Evolutionary conservation across 1,284 basidiomycete genomes (phyloP).

Genomic region (Pseudozyma hubeiensis): DNA sequence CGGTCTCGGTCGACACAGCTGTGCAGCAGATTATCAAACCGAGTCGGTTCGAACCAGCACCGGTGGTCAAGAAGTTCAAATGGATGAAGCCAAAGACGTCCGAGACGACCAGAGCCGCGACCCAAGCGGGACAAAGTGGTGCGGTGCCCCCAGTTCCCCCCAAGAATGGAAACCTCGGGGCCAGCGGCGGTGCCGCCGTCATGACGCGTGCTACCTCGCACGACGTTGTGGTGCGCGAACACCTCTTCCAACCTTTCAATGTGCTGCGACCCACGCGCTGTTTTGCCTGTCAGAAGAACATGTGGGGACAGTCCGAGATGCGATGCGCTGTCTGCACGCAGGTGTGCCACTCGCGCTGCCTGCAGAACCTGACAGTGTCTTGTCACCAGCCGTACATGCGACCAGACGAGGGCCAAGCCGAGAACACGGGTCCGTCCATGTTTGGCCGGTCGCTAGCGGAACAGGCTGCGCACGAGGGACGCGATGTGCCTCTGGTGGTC

Average conservation of each 20-base stretch:
- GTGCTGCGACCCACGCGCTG: slow-evolving; percentile 89
- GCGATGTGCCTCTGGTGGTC: slow-evolving; percentile 85
- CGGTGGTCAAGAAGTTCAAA: slow-evolving; percentile 71
- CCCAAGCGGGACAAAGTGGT: slow-evolving; percentile 1
- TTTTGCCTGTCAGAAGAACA: slow-evolving; percentile 95
- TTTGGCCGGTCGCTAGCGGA: slow-evolving; percentile 88
- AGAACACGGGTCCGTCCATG: slow-evolving; percentile 76
- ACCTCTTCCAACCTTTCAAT: slow-evolving; percentile 89
- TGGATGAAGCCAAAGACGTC: slow-evolving; percentile 71
- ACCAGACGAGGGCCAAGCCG: slow-evolving; percentile 48
- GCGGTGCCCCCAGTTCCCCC: slow-evolving; percentile 43
- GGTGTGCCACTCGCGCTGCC: slow-evolving; percentile 59
- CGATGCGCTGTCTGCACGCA: slow-evolving; percentile 75
- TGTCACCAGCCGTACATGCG: slow-evolving; percentile 58
- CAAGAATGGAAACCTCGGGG: slow-evolving; percentile 18
- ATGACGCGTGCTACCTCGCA: slow-evolving; percentile 45
- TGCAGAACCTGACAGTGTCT: slow-evolving; percentile 55
- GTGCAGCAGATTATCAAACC: slow-evolving; percentile 68
- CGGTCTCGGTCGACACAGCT: slow-evolving; percentile 65
- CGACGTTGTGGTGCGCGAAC: slow-evolving; percentile 71
- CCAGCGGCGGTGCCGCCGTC: slow-evolving; percentile 2
- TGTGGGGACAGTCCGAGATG: slow-evolving; percentile 93
- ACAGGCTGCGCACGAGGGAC: slow-evolving; percentile 81
- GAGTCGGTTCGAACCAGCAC: slow-evolving; percentile 70
- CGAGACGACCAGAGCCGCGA: slow-evolving; percentile 42